Conservation (phyloP, 495 filamentous ascomycete species). For the Aspergillus haitiensis region DNA sequence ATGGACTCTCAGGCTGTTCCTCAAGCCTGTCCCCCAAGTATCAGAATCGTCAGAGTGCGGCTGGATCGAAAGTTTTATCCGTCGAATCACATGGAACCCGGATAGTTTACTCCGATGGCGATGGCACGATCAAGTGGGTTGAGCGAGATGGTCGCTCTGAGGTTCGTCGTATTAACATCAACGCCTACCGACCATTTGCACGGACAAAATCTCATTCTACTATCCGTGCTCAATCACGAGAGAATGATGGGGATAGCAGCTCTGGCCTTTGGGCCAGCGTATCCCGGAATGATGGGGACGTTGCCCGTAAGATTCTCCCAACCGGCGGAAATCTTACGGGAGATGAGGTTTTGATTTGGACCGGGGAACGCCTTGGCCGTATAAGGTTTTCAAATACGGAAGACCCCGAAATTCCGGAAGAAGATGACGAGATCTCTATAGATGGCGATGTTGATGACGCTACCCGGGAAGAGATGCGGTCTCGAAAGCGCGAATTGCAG, state of each 20-base stretch:
- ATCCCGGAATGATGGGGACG: conserved; percentile 37
- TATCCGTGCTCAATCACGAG: background rate
- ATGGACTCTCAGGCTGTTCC: conserved; percentile 32
- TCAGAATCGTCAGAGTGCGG: conserved; percentile 83
- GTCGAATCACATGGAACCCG: conserved; percentile 82
- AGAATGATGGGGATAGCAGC: conserved; percentile 9
- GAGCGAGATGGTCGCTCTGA: conserved; percentile 84
- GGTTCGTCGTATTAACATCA: conserved; percentile 74
- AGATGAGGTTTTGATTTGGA: conserved; percentile 76
- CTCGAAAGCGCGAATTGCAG: conserved; percentile 39
- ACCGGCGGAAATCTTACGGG: conserved; percentile 50
- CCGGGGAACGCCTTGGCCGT: conserved; percentile 74
- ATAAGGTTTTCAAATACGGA: conserved; percentile 58
- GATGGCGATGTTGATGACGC: conserved; percentile 38
- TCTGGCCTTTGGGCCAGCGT: conserved; percentile 35
- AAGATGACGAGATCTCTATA: conserved; percentile 45
- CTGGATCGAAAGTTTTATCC: conserved; percentile 77
- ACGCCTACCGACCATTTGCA: conserved; percentile 32
- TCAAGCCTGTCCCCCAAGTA: conserved; percentile 41
- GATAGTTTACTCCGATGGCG: conserved; percentile 80
- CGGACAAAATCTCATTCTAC: background rate
- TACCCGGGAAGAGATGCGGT: conserved; percentile 43
- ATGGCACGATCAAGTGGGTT: conserved; percentile 86
- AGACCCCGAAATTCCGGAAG: conserved; percentile 39
- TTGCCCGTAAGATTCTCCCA: conserved; percentile 70